phyloP scores from a whole-genome alignment of 305 asterid genomes.

The Solanum hybrid region DNA sequence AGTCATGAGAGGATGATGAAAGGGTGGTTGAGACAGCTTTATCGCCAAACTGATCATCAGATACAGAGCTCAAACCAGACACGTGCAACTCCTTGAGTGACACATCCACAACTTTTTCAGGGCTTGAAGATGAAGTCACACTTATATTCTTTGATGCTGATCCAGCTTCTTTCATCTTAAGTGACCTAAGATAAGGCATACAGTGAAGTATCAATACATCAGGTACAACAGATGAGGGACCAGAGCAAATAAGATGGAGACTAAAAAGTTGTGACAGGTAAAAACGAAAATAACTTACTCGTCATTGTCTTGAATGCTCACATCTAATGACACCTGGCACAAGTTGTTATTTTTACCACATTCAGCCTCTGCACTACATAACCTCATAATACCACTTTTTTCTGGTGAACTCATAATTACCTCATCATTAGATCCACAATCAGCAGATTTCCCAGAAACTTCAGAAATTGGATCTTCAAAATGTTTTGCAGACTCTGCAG shows the following conservation, averaged over 20 bases:
- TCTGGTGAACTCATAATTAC: conserved; percentile 21
- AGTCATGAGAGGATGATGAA: conserved; percentile 48
- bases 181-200: conserved; percentile 28
- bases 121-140: conserved; percentile 25
- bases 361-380: conserved; percentile 23
- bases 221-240: background rate
- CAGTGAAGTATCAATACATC: conserved; percentile 8
- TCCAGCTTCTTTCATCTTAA: conserved; percentile 29
- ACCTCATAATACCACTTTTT: conserved; percentile 16
- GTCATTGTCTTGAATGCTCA: conserved; percentile 26
- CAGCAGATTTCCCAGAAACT: conserved; percentile 22
- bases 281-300: conserved; percentile 29
- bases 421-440: conserved; percentile 22
- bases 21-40: conserved; percentile 41
- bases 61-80: conserved; percentile 33
- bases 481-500: conserved; percentile 20
- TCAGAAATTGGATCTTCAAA: conserved; percentile 26
- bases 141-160: conserved; percentile 22
- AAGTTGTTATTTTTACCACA: conserved; percentile 22
- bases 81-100: conserved; percentile 15
- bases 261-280: conserved; percentile 1
- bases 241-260: background rate
- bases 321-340: conserved; percentile 21
- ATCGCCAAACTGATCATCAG: conserved; percentile 35
- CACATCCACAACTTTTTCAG: conserved; percentile 27